Evolutionary conservation across 768 basidiomycete species (phyloP), one percentile per base, ranked within the genome.

Genomic region (Suillus occidentalis): DNA sequence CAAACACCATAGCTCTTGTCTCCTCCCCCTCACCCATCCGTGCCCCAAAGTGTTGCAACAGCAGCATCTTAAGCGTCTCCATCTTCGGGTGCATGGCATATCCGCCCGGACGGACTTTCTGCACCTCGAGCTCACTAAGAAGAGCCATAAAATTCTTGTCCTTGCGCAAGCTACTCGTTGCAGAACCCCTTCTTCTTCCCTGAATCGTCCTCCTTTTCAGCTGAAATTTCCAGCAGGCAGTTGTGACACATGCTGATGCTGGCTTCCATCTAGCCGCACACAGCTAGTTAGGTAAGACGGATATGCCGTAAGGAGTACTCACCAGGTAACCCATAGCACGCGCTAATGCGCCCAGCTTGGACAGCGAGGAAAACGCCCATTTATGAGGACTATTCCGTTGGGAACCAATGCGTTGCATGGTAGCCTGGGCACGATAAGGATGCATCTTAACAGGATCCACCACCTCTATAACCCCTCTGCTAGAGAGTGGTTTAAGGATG

Each of bases 1-100:
- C 90, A 73, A 99, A 99, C 20, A 99, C 92, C 91, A 99, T 99
- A 22, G 90, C 92, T 66, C 89, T 84, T 2, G 94, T 94, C 55
- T 70, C 74, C 34, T 69, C 73, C 57, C 78, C 78, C 63, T 85
- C 79, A 4, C 83, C 85, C 40, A 73, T 68, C 58, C 65, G 64
- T 61, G 68, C 68, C 39, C 75, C 75, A 72, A 98, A 97, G 75
- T 97, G 91, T 52, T 92, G 85, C 20, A 96, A 76, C 7, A 94
- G 79, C 36, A 99, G 79, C 4, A 81, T 79, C 64, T 88, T 88
- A 13, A 97, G 83, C 64, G 84, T 89, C 56, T 94, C 94, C 87
- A 98, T 90, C 80, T 99, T 99, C 4, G 97, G 97, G 77, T 99
- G 97, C 61, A 84, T 73, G 1, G 82, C 74, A 70, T 89, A 87